Evolutionary conservation across 495 filamentous ascomycete species (phyloP).

Genomic region (Talaromyces nanjingensis): DNA sequence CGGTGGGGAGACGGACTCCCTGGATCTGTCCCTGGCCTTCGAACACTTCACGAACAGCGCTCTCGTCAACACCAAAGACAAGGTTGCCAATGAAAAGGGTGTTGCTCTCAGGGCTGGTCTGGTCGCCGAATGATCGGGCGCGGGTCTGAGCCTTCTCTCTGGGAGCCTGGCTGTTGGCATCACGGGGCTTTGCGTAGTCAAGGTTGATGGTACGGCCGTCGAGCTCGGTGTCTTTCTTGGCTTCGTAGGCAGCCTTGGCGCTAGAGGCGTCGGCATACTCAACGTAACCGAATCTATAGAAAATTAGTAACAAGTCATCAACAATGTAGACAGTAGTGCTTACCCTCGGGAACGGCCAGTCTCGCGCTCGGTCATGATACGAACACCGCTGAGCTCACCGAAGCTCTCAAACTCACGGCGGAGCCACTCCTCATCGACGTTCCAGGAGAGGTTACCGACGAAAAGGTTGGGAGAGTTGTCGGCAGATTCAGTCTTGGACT

Average conservation of each 20-base stretch:
- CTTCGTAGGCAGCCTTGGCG: constrained; percentile 70
- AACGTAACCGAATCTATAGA: constrained; percentile 80
- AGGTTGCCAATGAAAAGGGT: constrained; percentile 95
- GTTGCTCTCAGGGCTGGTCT: constrained; percentile 66
- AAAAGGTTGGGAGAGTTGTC: constrained; percentile 71
- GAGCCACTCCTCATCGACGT: constrained; percentile 87
- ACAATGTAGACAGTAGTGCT: constrained; percentile 13
- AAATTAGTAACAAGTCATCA: constrained; percentile 19
- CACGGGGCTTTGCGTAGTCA: constrained; percentile 74
- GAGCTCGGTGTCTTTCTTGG: constrained; percentile 71
- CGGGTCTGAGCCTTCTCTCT: constrained; percentile 59
- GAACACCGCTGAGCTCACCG: constrained; percentile 66
- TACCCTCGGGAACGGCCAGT: constrained; percentile 81
- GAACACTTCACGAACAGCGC: constrained; percentile 68
- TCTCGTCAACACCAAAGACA: constrained; percentile 74
- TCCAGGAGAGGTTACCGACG: constrained; percentile 92
- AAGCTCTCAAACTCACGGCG: constrained; percentile 77
- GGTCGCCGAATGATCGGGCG: constrained; percentile 71
- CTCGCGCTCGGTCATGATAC: constrained; percentile 78
- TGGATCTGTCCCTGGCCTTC: constrained; percentile 60
- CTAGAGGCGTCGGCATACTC: constrained; percentile 68
- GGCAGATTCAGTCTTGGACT: constrained; percentile 67
- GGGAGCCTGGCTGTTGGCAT: constrained; percentile 40
- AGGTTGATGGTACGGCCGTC: constrained; percentile 85
- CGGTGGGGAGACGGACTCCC: constrained; percentile 83